A percentile compares a stretch with the other conserved stretches of the same genome.
phyloP scores from a whole-genome alignment of 1,284 basidiomycete genomes.

The Melampsora americana region DNA sequence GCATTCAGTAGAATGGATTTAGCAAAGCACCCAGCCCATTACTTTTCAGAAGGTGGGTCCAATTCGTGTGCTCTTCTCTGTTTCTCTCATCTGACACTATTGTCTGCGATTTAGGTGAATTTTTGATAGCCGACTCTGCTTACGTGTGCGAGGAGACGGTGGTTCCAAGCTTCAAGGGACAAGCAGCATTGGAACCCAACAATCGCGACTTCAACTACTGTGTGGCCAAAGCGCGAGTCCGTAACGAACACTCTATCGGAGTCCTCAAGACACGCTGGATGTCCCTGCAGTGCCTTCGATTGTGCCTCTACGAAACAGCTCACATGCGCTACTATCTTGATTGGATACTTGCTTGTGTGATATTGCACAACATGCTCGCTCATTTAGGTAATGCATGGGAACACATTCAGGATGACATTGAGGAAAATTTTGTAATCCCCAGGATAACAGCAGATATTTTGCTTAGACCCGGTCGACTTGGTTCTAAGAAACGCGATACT shows the following conservation, averaged over 20 bases:
- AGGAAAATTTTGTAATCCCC: too few species aligned
- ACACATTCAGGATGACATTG: too few species aligned
- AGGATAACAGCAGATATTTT: too few species aligned
- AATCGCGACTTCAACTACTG: conserved; percentile 23
- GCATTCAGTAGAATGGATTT: neutral
- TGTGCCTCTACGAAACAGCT: neutral
- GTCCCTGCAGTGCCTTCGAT: neutral
- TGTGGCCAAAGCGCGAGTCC: neutral
- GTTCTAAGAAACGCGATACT: too few species aligned
- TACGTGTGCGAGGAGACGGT: neutral
- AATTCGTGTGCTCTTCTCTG: too few species aligned
- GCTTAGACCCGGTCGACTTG: too few species aligned
- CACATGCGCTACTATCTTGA: neutral
- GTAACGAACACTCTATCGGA: conserved; percentile 1
- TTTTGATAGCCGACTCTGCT: neutral
- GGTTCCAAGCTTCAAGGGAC: conserved; percentile 3
- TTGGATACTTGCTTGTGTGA: neutral
- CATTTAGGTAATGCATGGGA: conserved; percentile 1
- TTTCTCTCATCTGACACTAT: neutral
- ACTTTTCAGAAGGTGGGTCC: too few species aligned
- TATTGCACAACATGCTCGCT: conserved; percentile 7
- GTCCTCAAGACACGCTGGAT: conserved; percentile 13
- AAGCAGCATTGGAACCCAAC: neutral
- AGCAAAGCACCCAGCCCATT: too few species aligned
- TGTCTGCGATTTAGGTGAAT: conserved; percentile 1